Percentiles rank a stretch among this genome's conserved stretches.
Conservation (phyloP, 148 eudicot species). For the Chenopodium album region DNA sequence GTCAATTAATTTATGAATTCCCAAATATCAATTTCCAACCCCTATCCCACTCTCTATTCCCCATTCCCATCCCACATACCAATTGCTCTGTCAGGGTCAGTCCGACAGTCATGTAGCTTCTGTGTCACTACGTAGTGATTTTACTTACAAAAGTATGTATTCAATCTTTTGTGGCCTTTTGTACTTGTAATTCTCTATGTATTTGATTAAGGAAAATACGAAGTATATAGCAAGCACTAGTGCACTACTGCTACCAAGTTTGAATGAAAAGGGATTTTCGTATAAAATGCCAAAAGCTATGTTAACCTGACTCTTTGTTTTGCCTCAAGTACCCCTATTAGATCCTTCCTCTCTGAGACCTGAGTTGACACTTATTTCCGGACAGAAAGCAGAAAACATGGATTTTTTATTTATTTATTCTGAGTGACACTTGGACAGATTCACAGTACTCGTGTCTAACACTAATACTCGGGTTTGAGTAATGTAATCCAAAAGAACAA, state of each 20-base stretch:
- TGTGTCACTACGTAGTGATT: neutral
- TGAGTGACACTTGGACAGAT: neutral
- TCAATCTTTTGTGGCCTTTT: neutral
- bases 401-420: neutral
- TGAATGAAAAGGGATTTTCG: neutral
- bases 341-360: neutral
- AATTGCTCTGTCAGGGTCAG: neutral
- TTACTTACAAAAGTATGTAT: neutral
- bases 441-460: neutral
- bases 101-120: neutral
- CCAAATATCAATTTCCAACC: too few species aligned
- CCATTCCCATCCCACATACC: too few species aligned
- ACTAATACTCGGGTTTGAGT: neutral
- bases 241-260: neutral
- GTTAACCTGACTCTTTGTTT: neutral
- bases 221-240: neutral
- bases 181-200: neutral
- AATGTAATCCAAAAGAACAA: neutral
- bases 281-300: neutral
- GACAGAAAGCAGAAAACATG: neutral
- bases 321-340: neutral
- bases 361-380: neutral
- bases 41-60: too few species aligned
- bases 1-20: too few species aligned
- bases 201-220: neutral